Conservation (phyloP, 2,329 filamentous ascomycete genomes). For the Botrytis porri region DNA sequence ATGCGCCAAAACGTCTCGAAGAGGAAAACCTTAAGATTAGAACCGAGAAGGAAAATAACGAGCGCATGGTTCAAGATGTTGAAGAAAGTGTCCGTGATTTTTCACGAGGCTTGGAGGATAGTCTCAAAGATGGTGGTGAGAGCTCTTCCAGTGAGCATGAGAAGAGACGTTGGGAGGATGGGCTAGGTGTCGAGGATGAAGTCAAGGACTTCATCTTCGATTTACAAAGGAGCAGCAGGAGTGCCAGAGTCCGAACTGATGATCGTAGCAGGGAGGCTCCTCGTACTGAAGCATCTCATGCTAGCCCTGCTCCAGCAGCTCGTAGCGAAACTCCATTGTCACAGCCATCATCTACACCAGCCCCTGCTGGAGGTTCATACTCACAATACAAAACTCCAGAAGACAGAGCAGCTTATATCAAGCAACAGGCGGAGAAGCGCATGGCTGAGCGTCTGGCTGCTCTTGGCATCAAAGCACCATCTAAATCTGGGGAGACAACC, state of each 20-base stretch:
- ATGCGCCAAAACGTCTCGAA: conserved; percentile 80
- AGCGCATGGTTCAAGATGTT: conserved; percentile 93
- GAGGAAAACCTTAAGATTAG: conserved; percentile 79
- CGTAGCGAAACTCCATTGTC: conserved; percentile 42
- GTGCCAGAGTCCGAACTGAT: conserved; percentile 63
- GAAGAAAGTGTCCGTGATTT: conserved; percentile 95
- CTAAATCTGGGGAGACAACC: conserved; percentile 75
- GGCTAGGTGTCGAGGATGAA: conserved; percentile 91
- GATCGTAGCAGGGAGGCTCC: conserved; percentile 44
- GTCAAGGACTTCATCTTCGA: conserved; percentile 98
- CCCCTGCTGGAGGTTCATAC: conserved; percentile 63
- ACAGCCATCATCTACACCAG: conserved; percentile 47
- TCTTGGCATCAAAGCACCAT: conserved; percentile 81
- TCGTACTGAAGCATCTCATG: conserved; percentile 41
- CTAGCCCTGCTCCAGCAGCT: conserved; percentile 39
- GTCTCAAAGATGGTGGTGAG: conserved; percentile 74
- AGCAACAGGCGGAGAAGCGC: conserved; percentile 92
- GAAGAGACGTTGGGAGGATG: conserved; percentile 91
- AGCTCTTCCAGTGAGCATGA: conserved; percentile 83
- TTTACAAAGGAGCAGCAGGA: conserved; percentile 79
- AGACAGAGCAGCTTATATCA: conserved; percentile 92
- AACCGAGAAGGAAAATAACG: conserved; percentile 88
- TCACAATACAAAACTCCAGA: conserved; percentile 85
- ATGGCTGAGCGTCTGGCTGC: conserved; percentile 96
- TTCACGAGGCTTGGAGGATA: conserved; percentile 78